These are phyloP conservation scores for Marasmius fiardii DNA, from an alignment of 1,284 basidiomycete species.

Conservation along the genomic window DNA sequence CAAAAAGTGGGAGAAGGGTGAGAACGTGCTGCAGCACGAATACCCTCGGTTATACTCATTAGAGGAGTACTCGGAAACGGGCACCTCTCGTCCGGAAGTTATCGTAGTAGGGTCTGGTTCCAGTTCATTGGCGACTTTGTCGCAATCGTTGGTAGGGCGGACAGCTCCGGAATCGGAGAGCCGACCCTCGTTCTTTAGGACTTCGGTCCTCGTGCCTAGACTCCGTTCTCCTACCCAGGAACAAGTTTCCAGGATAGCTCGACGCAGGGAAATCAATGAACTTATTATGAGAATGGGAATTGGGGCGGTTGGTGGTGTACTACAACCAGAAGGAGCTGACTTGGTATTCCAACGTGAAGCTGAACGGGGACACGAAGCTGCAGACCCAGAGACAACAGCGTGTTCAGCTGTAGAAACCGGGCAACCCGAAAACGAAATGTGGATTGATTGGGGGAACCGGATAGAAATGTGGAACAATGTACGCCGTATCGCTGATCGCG, in stretches of 20 bases:
- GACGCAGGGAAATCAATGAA: conserved; percentile 75
- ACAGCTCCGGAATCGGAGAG: conserved; percentile 22
- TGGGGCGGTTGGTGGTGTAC: conserved; percentile 64
- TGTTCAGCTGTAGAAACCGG: conserved; percentile 13
- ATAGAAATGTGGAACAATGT: conserved; percentile 68
- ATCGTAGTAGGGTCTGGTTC: conserved; percentile 43
- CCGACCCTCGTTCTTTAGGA: conserved; percentile 61
- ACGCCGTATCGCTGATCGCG: conserved; percentile 68
- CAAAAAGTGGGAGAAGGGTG: conserved; percentile 66
- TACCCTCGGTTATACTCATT: conserved; percentile 47
- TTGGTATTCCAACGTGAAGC: conserved; percentile 9
- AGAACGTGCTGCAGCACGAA: conserved; percentile 53
- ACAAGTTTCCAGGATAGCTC: conserved; percentile 50
- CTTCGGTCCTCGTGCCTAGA: conserved; percentile 68
- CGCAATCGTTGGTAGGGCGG: conserved; percentile 8
- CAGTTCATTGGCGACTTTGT: neutral
- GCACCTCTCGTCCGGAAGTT: conserved; percentile 42
- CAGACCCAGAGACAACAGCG: conserved; percentile 5
- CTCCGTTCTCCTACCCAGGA: conserved; percentile 56
- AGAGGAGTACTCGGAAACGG: conserved; percentile 28
- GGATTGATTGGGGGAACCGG: conserved; percentile 70
- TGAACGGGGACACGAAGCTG: conserved; percentile 5
- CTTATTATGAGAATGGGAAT: conserved; percentile 78
- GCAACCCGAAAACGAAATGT: conserved; percentile 40
- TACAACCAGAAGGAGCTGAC: conserved; percentile 40